Conservation (phyloP, 2,329 filamentous ascomycete genomes). For the Nemania serpens region DNA sequence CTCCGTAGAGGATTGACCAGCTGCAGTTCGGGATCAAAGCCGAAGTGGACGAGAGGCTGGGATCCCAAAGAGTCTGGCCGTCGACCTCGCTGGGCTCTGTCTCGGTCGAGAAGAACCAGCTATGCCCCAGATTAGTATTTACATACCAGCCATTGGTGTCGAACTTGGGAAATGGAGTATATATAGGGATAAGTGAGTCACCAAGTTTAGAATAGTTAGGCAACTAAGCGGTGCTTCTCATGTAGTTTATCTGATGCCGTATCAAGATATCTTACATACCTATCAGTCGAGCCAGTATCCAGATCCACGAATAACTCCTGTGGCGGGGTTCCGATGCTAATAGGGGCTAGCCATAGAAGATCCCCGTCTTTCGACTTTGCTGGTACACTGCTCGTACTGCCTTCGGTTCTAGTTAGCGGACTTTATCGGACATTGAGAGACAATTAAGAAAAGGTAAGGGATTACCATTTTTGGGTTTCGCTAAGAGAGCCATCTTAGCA, state of each 20-base stretch:
- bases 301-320: slow-evolving; percentile 55
- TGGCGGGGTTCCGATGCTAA: slow-evolving; percentile 53
- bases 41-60: slow-evolving; percentile 52
- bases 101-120: slow-evolving; percentile 60
- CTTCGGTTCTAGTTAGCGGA: slow-evolving; percentile 26
- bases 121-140: slow-evolving; percentile 32
- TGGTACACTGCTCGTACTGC: slow-evolving; percentile 14
- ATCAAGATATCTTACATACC: slow-evolving; percentile 57
- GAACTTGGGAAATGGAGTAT: slow-evolving; percentile 15
- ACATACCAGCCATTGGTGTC: too few species aligned
- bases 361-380: slow-evolving; percentile 44
- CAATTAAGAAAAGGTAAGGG: neutral
- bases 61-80: slow-evolving; percentile 50
- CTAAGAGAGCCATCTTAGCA: slow-evolving; percentile 28
- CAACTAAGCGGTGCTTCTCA: neutral
- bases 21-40: slow-evolving; percentile 47
- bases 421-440: neutral
- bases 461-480: slow-evolving; percentile 23
- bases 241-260: neutral
- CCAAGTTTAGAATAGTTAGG: neutral
- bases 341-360: slow-evolving; percentile 49
- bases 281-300: slow-evolving; percentile 60
- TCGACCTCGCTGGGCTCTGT: slow-evolving; percentile 51
- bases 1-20: slow-evolving; percentile 57
- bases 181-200: neutral